Evolutionary conservation across 2,329 filamentous ascomycete genomes (phyloP).

Genomic region (Fusarium verrucosum): DNA sequence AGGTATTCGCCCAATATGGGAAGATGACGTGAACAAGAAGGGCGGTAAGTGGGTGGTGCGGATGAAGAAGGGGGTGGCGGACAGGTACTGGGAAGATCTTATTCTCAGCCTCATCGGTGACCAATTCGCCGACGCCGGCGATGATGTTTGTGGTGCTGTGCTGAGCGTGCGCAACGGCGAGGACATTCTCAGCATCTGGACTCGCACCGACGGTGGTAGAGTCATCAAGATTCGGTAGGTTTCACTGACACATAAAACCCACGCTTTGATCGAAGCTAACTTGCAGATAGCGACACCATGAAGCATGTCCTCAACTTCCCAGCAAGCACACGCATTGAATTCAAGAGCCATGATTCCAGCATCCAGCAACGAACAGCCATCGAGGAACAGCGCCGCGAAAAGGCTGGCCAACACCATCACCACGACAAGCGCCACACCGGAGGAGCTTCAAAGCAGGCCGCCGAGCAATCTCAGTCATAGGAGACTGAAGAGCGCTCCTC

Average conservation of each 20-base stretch:
- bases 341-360: conserved; percentile 95
- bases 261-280: conserved; percentile 30
- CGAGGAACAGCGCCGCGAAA: conserved; percentile 90
- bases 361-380: conserved; percentile 91
- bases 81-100: conserved; percentile 96
- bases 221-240: conserved; percentile 95
- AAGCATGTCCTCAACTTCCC: conserved; percentile 89
- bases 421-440: conserved; percentile 51
- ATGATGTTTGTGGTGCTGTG: conserved; percentile 95
- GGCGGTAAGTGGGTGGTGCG: conserved; percentile 98
- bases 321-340: conserved; percentile 87
- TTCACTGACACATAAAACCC: background rate
- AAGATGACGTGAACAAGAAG: conserved; percentile 95
- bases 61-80: conserved; percentile 95
- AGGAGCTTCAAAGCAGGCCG: conserved; percentile 46
- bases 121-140: conserved; percentile 89
- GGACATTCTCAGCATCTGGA: conserved; percentile 98
- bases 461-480: conserved; percentile 44
- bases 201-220: conserved; percentile 87
- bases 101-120: conserved; percentile 91
- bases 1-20: conserved; percentile 96
- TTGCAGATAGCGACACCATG: conserved; percentile 80
- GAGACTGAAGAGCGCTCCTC: background rate
- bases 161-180: conserved; percentile 94
- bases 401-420: conserved; percentile 63